Base-by-base conservation (phyloP, 768 basidiomycete species). In the Tulasnella sp. region DNA sequence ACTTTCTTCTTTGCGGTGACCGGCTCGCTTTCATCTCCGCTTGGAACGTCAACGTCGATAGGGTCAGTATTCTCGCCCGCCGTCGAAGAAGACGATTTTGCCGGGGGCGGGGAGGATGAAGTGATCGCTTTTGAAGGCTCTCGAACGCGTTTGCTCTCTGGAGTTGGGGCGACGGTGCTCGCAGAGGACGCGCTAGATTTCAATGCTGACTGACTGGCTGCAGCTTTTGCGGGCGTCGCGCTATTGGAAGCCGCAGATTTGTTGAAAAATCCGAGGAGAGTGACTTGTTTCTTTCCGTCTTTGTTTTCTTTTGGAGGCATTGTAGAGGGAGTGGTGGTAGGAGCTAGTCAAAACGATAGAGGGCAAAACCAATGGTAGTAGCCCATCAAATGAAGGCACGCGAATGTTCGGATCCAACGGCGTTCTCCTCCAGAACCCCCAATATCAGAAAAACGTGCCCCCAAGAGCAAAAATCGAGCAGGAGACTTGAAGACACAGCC, bases 21-120 rank as follows among this genome's bases (percentile, higher is more conserved):
- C 15, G 83, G 83, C 8, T 83, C 84, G n/a, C 86, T 86, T 45
- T 87, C 87, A 11, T 88, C 87, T 8, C 85, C 77, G 34, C 76
- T 70, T 17, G 37, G 71, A 89, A 92, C 90, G 80, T 93, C 92
- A 12, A 93, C 86, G 79, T 94, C 92, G 76, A 93, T 87, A 37
- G 58, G 58, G 58, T 64, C 58, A 25, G 58, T 64, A 31, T 88
- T 58, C 19, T 76, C 40, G 17, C 72, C 40, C 12, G 22, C 58
- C 22, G 39, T 67, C 17, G 58, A 49, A 29, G 73, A 49, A 12
- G 73, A 52, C 25, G 73, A 74, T 39, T 74, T 74, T 31, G 49
- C 73, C 19, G 2, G 25, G 14, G 73, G 36, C 5, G 73, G 40
- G 6, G 71, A 74, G 15, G 73, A 74, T 8, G 42, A 49, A 22